Evolutionary conservation across 2,329 filamentous ascomycete genomes (phyloP), one percentile per base, ranked within the genome.

Genomic region (Chaetothyriales sp.): DNA sequence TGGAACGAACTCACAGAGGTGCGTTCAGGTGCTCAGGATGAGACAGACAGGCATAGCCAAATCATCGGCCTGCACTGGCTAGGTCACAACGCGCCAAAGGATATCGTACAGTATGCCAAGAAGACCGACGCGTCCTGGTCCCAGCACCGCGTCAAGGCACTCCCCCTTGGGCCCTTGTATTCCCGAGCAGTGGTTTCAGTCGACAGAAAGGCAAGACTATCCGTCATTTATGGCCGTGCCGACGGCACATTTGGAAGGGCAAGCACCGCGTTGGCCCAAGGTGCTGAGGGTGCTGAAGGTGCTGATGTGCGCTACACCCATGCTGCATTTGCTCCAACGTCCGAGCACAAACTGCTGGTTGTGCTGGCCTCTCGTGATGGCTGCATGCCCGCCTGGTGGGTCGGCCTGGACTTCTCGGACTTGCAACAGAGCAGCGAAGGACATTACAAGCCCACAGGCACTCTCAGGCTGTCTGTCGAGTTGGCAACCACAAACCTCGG

Each of bases 1-100:
- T 69, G 95, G 46, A 94, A 95, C 63, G 79, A 81, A 49, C 78
- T 89, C 52, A 77, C 75, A 29, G 65, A 78, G 8, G 74, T 75
- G 48, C 77, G 82, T 44, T 77, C 74, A 51, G 83, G 81, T 68
- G 76, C 82, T 20, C 67, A 73, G n/a, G 88, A 90, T 62, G 69
- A 77, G 1, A 72, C 82, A 50, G 85, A 89, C 61, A 87, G 94
- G 64, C 73, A 86, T 40, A 81, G 85, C 58, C 79, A 82, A 48
- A 73, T 94, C 4, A 86, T 94, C 5, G 92, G 90, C 2, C 78
- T 88, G 65, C 85, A 87, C 68, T 98, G 92, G 92, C 73, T 97
- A 51, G 73, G 71, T 51, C 72, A 75, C n/a, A 55, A 57, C 40
- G 49, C 56, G 46, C 57, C 54, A 18, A 53, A 51, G 40, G 56